These are phyloP conservation scores for Digitaria exilis DNA, from an alignment of 202 grass and related monocot species.

Conservation along the genomic window DNA sequence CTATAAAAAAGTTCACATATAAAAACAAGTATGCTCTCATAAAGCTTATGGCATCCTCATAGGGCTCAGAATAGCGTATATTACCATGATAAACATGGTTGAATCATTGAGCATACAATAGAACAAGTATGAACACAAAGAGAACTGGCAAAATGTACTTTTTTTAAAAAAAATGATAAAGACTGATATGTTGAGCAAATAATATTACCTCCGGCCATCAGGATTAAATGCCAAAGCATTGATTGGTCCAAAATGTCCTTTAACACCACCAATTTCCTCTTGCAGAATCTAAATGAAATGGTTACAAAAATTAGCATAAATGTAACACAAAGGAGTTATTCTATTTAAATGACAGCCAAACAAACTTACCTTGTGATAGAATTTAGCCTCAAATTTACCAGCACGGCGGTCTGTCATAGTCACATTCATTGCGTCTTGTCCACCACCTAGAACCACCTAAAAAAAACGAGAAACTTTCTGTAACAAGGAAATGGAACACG, in stretches of 20 bases:
- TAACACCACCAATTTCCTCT: constrained; percentile 98
- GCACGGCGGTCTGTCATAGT: constrained; percentile 81
- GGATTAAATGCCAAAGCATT: constrained; percentile 95
- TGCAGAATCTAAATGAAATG: constrained; percentile 61
- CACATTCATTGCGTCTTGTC: constrained; percentile 88
- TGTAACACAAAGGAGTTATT: background rate
- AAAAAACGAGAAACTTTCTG: background rate
- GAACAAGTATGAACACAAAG: background rate
- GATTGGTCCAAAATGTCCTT: constrained; percentile 96
- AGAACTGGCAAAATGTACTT: background rate
- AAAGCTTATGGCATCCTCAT: constrained; percentile 40
- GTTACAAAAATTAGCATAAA: background rate
- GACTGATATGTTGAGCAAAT: background rate
- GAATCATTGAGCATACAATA: constrained; percentile 43
- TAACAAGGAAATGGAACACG: background rate
- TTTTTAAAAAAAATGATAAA: background rate
- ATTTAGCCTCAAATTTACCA: constrained; percentile 96
- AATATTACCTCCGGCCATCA: constrained; percentile 72
- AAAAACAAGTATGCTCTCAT: constrained; percentile 36
- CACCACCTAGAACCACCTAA: constrained; percentile 90
- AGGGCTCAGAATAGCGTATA: constrained; percentile 56
- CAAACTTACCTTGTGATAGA: constrained; percentile 77
- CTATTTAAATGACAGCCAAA: background rate
- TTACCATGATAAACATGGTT: constrained; percentile 38
- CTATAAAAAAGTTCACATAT: background rate